Conservation (phyloP, 805 yeast species). For the Metschnikowia similis region DNA sequence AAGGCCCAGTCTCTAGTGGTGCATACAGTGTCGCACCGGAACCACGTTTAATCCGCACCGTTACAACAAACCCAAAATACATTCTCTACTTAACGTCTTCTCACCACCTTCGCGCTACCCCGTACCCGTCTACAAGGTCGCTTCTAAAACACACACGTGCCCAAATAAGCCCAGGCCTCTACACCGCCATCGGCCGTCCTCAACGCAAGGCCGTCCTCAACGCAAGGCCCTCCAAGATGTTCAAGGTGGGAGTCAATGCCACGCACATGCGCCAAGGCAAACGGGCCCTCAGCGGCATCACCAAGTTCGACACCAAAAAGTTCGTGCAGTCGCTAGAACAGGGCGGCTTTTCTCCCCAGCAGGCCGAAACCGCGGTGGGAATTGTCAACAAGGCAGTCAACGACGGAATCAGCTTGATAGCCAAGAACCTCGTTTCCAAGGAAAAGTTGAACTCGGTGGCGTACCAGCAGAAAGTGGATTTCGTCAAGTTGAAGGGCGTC, state of each 20-base stretch:
- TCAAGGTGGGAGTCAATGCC: not conserved
- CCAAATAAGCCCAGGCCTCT: too few species aligned
- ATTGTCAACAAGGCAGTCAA: constrained; percentile 71
- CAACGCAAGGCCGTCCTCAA: too few species aligned
- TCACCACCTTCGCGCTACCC: too few species aligned
- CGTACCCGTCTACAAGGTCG: too few species aligned
- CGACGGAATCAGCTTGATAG: constrained; percentile 73
- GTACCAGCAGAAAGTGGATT: constrained; percentile 94
- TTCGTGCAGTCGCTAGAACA: constrained; percentile 63
- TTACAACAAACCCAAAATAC: too few species aligned
- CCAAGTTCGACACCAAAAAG: constrained; percentile 70
- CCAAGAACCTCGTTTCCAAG: constrained; percentile 76
- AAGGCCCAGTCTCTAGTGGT: too few species aligned
- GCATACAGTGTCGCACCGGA: too few species aligned
- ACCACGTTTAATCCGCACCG: too few species aligned
- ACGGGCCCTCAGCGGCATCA: constrained; percentile 24
- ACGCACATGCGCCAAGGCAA: not conserved
- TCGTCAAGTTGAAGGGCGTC: constrained; percentile 91
- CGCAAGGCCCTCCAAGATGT: not conserved
- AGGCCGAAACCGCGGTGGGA: constrained; percentile 73
- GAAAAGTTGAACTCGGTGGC: constrained; percentile 80
- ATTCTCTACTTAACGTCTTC: too few species aligned
- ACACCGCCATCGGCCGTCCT: too few species aligned
- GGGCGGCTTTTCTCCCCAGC: constrained; percentile 67
- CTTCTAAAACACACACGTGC: too few species aligned